Conservation (phyloP, 805 yeast genomes). For the Tetrapisispora pingtungensis region DNA sequence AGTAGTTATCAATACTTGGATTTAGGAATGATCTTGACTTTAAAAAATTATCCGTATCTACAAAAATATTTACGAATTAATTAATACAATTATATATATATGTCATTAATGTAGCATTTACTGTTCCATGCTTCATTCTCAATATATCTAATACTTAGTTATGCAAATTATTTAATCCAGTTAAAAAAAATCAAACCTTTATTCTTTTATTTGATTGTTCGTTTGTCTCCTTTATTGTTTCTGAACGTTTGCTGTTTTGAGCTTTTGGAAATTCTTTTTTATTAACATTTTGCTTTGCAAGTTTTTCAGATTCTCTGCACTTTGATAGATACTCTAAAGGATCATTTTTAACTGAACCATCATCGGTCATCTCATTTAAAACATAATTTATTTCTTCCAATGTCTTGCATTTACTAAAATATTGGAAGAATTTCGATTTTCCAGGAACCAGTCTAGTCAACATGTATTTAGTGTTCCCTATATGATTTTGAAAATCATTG, state of each 20-base stretch:
- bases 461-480: constrained; percentile 74
- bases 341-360: constrained; percentile 15
- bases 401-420: constrained; percentile 46
- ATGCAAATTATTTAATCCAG: neutral
- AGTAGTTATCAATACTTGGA: too few relatives aligned
- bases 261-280: neutral
- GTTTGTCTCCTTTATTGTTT: neutral
- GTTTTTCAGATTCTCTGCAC: constrained; percentile 1
- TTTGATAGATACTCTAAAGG: constrained; percentile 12
- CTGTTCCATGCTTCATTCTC: too few relatives aligned
- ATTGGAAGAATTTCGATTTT: constrained; percentile 48
- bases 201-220: neutral
- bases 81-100: too few relatives aligned
- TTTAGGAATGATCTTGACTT: too few relatives aligned
- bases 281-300: neutral
- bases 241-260: constrained; percentile 1
- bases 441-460: constrained; percentile 73
- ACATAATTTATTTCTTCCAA: constrained; percentile 37
- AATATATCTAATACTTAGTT: too few relatives aligned
- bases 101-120: too few relatives aligned
- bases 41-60: too few relatives aligned
- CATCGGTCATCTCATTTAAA: constrained; percentile 9
- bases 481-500: constrained; percentile 45
- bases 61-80: too few relatives aligned
- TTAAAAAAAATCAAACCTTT: neutral